Evolutionary conservation across 139 green algal species (phyloP), one percentile per base, ranked within the genome.

Genomic region (Pleodorina starrii): DNA sequence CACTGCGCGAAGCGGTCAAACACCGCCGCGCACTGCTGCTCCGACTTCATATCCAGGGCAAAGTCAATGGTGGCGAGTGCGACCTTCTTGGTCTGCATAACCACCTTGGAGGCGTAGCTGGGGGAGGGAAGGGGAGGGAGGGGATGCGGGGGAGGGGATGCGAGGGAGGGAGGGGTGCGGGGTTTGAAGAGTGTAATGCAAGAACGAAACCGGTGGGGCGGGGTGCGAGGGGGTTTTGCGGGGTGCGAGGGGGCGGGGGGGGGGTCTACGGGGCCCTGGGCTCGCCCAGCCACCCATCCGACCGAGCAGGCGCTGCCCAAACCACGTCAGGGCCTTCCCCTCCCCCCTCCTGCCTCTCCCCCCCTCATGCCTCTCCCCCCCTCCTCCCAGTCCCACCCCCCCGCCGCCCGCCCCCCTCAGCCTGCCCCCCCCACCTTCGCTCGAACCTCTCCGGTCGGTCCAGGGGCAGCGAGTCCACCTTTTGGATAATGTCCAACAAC

Each of bases 21-120:
- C 9, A 91, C 25, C 17, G 25, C 46, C 14, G 50, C 44, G 59
- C 83, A 88, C 71, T 85, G 83, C 71, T 83, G 38, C 74, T 91
- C 88, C 1, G 19, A 38, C 73, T 91, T 76, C 80, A 91, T 91
- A 51, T 91, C 88, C 68, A 91, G 88, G 14, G 88, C 71, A 38
- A 91, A 91, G 42, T 91, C 81, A 5, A 91, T 77, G 42, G 59
- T 73, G 3, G 9, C 0, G 68, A 91, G 40, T 11, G 66, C 66
- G 57, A 48, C 44, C 81, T 87, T 88, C 50, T 91, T 91, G 68
- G 54, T 36, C 51, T 89, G 40, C 80, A 91, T 87, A 25, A 91
- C 88, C 12, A 86, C 88, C 54, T 91, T 88, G 43, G 40, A 46
- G 1, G 80, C 32, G n/a, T 79, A 76, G 46, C 75, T 73, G 43